Evolutionary conservation across 257 asterid species (phyloP).

Genomic region (Dorcoceras hygrometricum): DNA sequence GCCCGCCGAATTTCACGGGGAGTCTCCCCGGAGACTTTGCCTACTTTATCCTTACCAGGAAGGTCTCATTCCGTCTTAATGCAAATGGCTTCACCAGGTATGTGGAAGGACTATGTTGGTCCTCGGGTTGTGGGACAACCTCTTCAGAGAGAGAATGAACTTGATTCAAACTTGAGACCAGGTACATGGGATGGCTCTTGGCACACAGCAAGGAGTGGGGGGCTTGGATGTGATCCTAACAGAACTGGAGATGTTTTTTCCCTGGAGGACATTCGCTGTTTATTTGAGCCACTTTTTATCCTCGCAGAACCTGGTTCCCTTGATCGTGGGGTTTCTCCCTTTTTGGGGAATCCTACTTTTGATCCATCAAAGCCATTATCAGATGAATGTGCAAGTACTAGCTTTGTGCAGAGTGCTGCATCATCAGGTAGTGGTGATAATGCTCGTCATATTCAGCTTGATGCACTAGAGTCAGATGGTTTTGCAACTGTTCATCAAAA

Average conservation of each 20-base stretch:
- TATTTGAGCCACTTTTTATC: slow-evolving; percentile 94
- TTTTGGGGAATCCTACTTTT: slow-evolving; percentile 47
- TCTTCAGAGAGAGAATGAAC: slow-evolving; percentile 83
- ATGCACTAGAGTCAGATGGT: slow-evolving; percentile 65
- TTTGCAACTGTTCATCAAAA: slow-evolving; percentile 67
- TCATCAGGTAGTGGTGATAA: slow-evolving; percentile 72
- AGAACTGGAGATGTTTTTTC: slow-evolving; percentile 62
- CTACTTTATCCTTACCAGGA: slow-evolving; percentile 53
- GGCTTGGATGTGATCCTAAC: slow-evolving; percentile 64
- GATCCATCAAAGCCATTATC: slow-evolving; percentile 66
- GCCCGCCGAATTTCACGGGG: slow-evolving; percentile 83
- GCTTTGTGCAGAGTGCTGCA: slow-evolving; percentile 63
- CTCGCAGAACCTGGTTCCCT: slow-evolving; percentile 94
- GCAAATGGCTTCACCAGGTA: slow-evolving; percentile 79
- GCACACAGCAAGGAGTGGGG: slow-evolving; percentile 81
- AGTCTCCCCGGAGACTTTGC: slow-evolving; percentile 51
- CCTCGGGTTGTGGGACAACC: slow-evolving; percentile 64
- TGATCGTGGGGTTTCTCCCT: slow-evolving; percentile 77
- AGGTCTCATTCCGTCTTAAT: slow-evolving; percentile 68
- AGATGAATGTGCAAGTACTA: slow-evolving; percentile 75
- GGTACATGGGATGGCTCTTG: slow-evolving; percentile 94
- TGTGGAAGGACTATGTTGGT: slow-evolving; percentile 95
- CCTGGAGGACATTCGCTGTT: slow-evolving; percentile 70
- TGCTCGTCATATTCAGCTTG: slow-evolving; percentile 62
- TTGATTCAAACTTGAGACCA: slow-evolving; percentile 81